phyloP scores from a whole-genome alignment of 2,329 filamentous ascomycete genomes.

The Nemania diffusa region DNA sequence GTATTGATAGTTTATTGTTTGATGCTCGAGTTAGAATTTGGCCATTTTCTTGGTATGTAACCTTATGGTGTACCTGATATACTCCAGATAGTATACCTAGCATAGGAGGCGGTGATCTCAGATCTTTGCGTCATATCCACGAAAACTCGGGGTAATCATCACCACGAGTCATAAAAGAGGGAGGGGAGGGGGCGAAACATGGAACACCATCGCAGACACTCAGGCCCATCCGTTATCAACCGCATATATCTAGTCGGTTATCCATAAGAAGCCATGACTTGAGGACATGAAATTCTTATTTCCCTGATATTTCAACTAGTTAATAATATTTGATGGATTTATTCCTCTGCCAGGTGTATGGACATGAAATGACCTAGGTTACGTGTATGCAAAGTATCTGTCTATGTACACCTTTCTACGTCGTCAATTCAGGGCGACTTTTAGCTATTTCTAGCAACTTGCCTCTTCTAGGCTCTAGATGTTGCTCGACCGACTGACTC shows the following conservation, averaged over 20 bases:
- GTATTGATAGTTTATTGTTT: background rate
- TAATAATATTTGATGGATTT: slow-evolving; percentile 22
- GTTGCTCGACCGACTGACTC: slow-evolving; percentile 22
- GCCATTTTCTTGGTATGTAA: background rate
- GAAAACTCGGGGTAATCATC: slow-evolving; percentile 8
- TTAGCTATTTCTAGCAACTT: slow-evolving; percentile 14
- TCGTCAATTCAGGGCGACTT: slow-evolving; percentile 1
- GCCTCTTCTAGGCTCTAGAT: slow-evolving; percentile 15
- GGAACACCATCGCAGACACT: background rate
- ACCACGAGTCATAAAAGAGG: slow-evolving; percentile 10
- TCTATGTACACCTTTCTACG: slow-evolving; percentile 33
- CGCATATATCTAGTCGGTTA: no score
- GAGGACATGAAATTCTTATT: background rate
- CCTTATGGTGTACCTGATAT: background rate
- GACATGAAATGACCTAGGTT: slow-evolving; percentile 12
- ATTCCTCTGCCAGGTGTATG: slow-evolving; percentile 19
- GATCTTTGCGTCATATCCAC: slow-evolving; percentile 11
- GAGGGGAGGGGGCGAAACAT: no score
- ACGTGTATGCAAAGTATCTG: slow-evolving; percentile 25
- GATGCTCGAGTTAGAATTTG: background rate
- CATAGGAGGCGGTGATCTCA: background rate
- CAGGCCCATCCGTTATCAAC: background rate
- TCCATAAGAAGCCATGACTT: no score
- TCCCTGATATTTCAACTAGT: background rate
- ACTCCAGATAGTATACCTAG: no score